These are phyloP conservation scores for Pythium rishiriense DNA, from an alignment of 352 stramenopile genomes.

Conservation along the genomic window DNA sequence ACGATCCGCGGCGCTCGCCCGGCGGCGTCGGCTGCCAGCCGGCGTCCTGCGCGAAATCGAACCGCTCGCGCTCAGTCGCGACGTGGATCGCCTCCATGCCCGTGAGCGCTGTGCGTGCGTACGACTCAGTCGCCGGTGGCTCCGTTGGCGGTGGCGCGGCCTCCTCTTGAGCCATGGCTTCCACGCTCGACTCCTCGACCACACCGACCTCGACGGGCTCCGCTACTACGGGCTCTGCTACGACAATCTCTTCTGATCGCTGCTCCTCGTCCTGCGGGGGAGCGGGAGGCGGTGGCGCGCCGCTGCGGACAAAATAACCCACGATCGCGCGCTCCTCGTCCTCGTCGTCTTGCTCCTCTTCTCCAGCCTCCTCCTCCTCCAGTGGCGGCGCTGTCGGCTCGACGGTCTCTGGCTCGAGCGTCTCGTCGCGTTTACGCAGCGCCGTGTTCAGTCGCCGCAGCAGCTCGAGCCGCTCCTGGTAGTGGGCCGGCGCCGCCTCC, in stretches of 20 bases:
- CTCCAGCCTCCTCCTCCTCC: neutral
- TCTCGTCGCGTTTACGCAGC: slow-evolving; percentile 12
- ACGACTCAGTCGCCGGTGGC: neutral
- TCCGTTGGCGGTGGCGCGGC: neutral
- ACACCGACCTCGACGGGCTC: neutral
- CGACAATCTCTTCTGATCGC: too few relatives aligned
- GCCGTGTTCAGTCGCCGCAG: slow-evolving; percentile 25
- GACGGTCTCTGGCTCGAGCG: neutral
- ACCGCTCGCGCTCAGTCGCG: slow-evolving; percentile 22
- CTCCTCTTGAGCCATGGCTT: neutral
- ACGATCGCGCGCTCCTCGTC: slow-evolving; percentile 15
- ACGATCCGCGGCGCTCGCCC: neutral
- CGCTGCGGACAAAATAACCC: slow-evolving; percentile 8
- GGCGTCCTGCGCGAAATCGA: slow-evolving; percentile 24
- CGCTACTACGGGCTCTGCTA: neutral
- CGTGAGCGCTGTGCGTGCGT: slow-evolving; percentile 17
- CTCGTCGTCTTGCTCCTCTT: neutral
- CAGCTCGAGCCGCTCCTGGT: slow-evolving; percentile 18
- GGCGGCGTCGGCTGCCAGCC: slow-evolving; percentile 7
- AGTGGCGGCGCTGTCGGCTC: neutral
- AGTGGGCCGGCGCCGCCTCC: neutral
- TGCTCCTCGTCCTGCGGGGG: neutral
- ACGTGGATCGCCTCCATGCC: slow-evolving; percentile 32
- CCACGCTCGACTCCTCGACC: neutral
- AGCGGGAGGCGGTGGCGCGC: too few relatives aligned